phyloP scores from a whole-genome alignment of 345 rosid genomes.

The Murraya koenigii region DNA sequence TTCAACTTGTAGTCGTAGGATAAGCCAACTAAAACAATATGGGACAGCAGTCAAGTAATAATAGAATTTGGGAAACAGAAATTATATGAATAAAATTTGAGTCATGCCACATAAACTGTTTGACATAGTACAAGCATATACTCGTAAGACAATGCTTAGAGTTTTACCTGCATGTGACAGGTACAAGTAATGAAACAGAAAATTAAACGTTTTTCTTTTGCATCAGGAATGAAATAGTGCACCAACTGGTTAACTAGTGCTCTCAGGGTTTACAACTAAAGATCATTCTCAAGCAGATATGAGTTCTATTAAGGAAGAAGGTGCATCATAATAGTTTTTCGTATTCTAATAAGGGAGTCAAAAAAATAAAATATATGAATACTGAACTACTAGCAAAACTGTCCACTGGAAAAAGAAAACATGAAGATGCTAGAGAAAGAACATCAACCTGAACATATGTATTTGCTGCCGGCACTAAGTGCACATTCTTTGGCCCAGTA shows the following conservation, averaged over 20 bases:
- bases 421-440: conserved; percentile 6
- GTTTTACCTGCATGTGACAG: not conserved
- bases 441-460: conserved; percentile 72
- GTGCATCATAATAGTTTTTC: not conserved
- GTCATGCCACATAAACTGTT: not conserved
- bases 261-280: not conserved
- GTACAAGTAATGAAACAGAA: not conserved
- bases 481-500: conserved; percentile 66
- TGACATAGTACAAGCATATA: not conserved
- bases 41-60: not conserved
- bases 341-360: not conserved
- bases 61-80: not conserved
- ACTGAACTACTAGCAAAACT: not conserved
- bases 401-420: conserved; percentile 3
- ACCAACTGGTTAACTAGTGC: not conserved
- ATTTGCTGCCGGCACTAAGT: conserved; percentile 78
- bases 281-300: not conserved
- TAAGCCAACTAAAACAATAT: not conserved
- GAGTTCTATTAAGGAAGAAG: not conserved
- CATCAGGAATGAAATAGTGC: not conserved
- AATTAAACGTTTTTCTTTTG: not conserved
- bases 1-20: not conserved
- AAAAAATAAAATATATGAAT: not conserved
- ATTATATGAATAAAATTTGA: too few relatives aligned
- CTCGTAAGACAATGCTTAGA: not conserved